These are phyloP conservation scores for Schwanniomyces sp. DNA, from an alignment of 805 yeast genomes.

Conservation along the genomic window DNA sequence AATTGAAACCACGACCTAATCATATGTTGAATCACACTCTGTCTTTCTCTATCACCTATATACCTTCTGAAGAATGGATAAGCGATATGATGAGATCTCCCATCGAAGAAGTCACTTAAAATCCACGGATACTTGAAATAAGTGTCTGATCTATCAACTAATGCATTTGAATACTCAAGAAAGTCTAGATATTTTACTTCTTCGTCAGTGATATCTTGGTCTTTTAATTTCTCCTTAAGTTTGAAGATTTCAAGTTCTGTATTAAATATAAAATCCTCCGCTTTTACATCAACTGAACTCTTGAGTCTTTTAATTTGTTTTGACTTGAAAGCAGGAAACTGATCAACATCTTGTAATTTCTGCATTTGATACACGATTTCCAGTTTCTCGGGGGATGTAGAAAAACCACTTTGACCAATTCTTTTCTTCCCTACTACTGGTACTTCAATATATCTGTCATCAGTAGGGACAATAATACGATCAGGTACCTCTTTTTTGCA, in stretches of 20 bases:
- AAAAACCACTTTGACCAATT: constrained; percentile 10
- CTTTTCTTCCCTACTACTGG: constrained; percentile 28
- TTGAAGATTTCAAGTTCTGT: constrained; percentile 25
- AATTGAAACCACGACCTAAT: constrained; percentile 37
- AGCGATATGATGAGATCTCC: constrained; percentile 32
- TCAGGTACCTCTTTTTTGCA: constrained; percentile 30
- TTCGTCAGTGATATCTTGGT: constrained; percentile 10
- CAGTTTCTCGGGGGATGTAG: constrained; percentile 2
- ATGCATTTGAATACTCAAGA: constrained; percentile 22
- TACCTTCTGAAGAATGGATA: constrained; percentile 38
- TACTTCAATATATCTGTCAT: constrained; percentile 21
- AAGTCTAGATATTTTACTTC: constrained; percentile 28
- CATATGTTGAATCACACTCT: constrained; percentile 37
- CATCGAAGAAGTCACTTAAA: constrained; percentile 31
- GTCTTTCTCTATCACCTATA: constrained; percentile 35
- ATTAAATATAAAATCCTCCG: constrained; percentile 30
- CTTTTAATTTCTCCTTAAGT: constrained; percentile 16
- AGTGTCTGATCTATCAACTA: constrained; percentile 25
- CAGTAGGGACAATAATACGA: constrained; percentile 22
- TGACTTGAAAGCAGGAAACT: constrained; percentile 3
- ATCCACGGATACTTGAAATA: constrained; percentile 44
- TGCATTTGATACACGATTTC: constrained; percentile 6
- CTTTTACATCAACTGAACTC: constrained; percentile 14
- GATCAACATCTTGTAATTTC: background rate
- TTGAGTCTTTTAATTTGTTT: constrained; percentile 4